Base-by-base conservation (phyloP, 345 rosid genomes). In the Salix udensis region DNA sequence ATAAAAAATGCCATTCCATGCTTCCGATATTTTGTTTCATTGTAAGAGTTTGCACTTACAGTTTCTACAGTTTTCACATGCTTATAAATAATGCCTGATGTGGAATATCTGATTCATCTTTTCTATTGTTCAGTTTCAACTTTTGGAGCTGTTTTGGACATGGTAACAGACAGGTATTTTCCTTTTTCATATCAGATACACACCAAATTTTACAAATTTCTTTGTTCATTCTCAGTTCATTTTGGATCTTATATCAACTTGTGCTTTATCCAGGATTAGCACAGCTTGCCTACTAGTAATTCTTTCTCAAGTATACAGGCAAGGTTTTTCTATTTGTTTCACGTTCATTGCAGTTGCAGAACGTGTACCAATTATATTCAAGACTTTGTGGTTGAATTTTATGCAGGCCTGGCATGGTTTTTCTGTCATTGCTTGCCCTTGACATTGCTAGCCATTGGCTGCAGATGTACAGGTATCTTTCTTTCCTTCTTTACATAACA, bases 401-500 rank as follows among this genome's bases (percentile, higher is more conserved):
- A 40, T 74, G 82, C 88, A 93, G 98, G 90, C 98, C 98, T 79
- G 93, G 98, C 78, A 88, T 95, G 87, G 85, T 80, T 71, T 95
- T 91, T 82, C 79, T 93, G 83, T 91, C 92, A 65, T 80, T 95
- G 76, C 92, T 95, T 73, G 96, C 98, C 34, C 80, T 95, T 28
- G 98, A 95, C 87, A 90, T 95, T 68, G 90, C 86, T 71, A 93
- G 98, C 83, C 98, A 95, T 79, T 95, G 97, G 98, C 88, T 95
- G 50, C 99, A 91, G 85, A 91, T 95, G 97, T 91, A 91, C 84
- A 95, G 98, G 98, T 93, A 84, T 69, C 81, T 31, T 53, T 60
- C 66, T 50, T 69, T 16, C 66, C 40, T 69, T 16, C 62, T 40
- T 44, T 53, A 6, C 62, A 23, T 62, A 16, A 46, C 9, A 2